A percentile compares a stretch with the other conserved stretches of the same genome.
phyloP scores from a whole-genome alignment of 495 filamentous ascomycete species.

The Geoglossum glabrum region DNA sequence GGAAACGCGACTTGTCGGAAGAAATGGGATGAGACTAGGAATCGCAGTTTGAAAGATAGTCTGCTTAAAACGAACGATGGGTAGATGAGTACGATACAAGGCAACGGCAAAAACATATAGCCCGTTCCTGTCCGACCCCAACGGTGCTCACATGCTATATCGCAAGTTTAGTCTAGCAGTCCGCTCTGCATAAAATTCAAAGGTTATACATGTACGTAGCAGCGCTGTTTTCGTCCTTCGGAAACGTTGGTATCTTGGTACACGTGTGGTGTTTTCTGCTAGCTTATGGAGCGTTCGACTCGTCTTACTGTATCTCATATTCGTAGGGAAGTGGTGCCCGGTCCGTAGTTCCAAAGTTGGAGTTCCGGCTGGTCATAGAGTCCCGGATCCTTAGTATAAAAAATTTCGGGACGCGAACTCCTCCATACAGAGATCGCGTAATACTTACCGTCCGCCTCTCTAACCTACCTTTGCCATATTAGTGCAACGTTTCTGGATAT shows the following conservation, averaged over 20 bases:
- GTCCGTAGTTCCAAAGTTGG: too few species aligned
- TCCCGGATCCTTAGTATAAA: not conserved
- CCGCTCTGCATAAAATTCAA: not conserved
- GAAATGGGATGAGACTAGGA: conserved; percentile 40
- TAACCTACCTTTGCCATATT: not conserved
- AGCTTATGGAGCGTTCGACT: too few species aligned
- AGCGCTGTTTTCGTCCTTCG: not conserved
- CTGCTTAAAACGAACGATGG: not conserved
- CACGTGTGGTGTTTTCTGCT: too few species aligned
- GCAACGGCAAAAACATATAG: not conserved
- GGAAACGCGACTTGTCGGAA: conserved; percentile 77
- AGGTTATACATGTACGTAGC: too few species aligned
- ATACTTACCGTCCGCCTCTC: not conserved
- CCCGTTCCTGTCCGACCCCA: not conserved
- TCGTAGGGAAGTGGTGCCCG: not conserved
- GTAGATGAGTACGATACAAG: not conserved
- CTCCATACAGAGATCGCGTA: not conserved
- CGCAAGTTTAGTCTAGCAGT: not conserved
- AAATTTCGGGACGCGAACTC: not conserved
- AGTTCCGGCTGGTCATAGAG: too few species aligned
- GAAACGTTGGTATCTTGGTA: not conserved
- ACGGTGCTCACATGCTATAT: not conserved
- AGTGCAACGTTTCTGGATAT: not conserved
- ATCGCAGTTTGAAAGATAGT: not conserved
- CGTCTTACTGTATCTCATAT: not conserved